Percentiles rank a stretch among this genome's conserved stretches.
Evolutionary conservation across 805 yeast genomes (phyloP).

Genomic region (Aciculoconidium aculeatum): DNA sequence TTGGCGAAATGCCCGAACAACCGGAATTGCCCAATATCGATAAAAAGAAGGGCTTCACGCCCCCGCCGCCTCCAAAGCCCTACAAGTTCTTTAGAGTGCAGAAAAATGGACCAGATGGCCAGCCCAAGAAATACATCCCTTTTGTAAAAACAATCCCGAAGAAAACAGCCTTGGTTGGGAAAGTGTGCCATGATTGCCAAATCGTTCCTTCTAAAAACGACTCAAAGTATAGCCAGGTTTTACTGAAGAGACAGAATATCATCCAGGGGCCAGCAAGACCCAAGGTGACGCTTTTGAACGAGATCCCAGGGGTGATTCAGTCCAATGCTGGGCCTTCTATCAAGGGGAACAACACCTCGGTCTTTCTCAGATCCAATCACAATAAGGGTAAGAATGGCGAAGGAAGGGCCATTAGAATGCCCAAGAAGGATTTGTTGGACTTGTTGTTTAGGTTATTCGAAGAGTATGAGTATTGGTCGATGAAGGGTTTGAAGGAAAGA

Average conservation of each 20-base stretch:
- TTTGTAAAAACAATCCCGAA: constrained; percentile 83
- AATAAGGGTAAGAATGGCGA: constrained; percentile 48
- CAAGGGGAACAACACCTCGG: constrained; percentile 59
- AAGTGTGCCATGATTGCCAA: constrained; percentile 88
- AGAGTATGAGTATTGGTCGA: constrained; percentile 93
- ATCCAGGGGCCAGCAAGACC: constrained; percentile 47
- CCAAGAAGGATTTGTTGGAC: constrained; percentile 85
- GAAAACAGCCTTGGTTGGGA: constrained; percentile 82
- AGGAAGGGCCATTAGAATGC: constrained; percentile 91
- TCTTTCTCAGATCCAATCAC: constrained; percentile 47
- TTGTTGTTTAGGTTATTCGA: constrained; percentile 83
- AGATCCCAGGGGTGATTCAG: constrained; percentile 82
- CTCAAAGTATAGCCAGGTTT: constrained; percentile 60
- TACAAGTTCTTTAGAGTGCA: constrained; percentile 25
- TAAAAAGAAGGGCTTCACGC: constrained; percentile 10
- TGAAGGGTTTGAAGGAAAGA: constrained; percentile 89
- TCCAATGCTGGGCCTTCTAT: constrained; percentile 83
- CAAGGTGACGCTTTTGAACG: constrained; percentile 65
- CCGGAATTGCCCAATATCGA: constrained; percentile 38
- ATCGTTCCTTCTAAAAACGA: constrained; percentile 75
- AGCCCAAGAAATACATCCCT: constrained; percentile 52
- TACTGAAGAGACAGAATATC: constrained; percentile 47
- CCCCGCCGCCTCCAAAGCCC: constrained; percentile 9
- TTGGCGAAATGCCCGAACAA: constrained; percentile 47
- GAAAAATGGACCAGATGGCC: constrained; percentile 21